Conservation (phyloP, 2,329 filamentous ascomycete genomes). For the Penicillium sp. region DNA sequence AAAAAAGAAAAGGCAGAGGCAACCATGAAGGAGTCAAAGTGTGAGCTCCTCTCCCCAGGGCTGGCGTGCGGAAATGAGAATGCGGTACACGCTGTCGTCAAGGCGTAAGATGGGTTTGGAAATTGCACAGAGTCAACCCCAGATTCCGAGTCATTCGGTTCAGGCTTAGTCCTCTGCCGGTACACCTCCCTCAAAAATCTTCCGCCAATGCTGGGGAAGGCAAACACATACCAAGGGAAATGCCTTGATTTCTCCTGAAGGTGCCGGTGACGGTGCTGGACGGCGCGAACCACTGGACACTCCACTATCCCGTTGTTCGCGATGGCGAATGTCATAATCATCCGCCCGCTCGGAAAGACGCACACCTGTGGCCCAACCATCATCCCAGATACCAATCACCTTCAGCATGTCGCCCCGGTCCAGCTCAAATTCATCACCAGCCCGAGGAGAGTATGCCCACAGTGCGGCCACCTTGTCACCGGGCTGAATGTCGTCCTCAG, state of each 20-base stretch:
- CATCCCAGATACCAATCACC: slow-evolving; percentile 97
- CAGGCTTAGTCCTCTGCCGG: slow-evolving; percentile 22
- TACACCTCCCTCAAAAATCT: slow-evolving; percentile 83
- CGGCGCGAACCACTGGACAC: slow-evolving; percentile 73
- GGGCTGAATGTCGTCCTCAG: slow-evolving; percentile 88
- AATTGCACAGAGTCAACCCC: slow-evolving; percentile 2
- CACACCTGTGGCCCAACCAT: slow-evolving; percentile 95
- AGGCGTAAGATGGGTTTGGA: slow-evolving; percentile 31
- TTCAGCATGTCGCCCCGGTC: slow-evolving; percentile 98
- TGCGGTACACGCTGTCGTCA: slow-evolving; percentile 32
- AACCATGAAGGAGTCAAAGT: too few species aligned
- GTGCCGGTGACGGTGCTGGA: slow-evolving; percentile 55
- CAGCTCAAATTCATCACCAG: slow-evolving; percentile 84
- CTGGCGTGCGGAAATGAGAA: slow-evolving; percentile 13
- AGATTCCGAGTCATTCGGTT: slow-evolving; percentile 6
- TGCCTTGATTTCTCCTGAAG: slow-evolving; percentile 83
- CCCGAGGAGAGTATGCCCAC: slow-evolving; percentile 95
- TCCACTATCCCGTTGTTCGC: slow-evolving; percentile 83
- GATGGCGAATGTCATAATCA: slow-evolving; percentile 73
- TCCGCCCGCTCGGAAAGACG: slow-evolving; percentile 76
- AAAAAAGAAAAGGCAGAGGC: slow-evolving; percentile 6
- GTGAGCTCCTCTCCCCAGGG: slow-evolving; percentile 5
- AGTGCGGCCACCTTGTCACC: slow-evolving; percentile 84
- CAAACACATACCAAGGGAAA: slow-evolving; percentile 97
- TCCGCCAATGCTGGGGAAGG: slow-evolving; percentile 89